A percentile compares a stretch with the other conserved stretches of the same genome.
phyloP scores from a whole-genome alignment of 441 rosid genomes.

The Populus trichocarpa region DNA sequence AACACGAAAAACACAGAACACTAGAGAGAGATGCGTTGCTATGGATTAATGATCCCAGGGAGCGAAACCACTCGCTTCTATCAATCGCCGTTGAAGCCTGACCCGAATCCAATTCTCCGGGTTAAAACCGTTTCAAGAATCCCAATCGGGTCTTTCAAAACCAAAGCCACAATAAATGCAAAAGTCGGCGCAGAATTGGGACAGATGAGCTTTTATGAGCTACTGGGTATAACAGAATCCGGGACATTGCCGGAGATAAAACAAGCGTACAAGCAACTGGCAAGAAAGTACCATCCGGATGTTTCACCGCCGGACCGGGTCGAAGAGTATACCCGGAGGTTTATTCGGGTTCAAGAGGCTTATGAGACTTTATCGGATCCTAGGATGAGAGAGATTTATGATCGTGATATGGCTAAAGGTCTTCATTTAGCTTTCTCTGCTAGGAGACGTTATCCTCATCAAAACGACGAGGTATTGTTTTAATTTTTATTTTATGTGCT shows the following conservation, averaged over 20 bases:
- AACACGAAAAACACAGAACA: neutral
- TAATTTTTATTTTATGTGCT: neutral
- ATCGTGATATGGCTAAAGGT: conserved; percentile 62
- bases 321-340: conserved; percentile 65
- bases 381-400: conserved; percentile 57
- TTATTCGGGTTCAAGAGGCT: conserved; percentile 89
- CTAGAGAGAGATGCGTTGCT: conserved; percentile 32
- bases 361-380: conserved; percentile 93
- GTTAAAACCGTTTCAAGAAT: conserved; percentile 25
- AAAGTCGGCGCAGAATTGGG: conserved; percentile 18
- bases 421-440: conserved; percentile 71
- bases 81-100: conserved; percentile 5
- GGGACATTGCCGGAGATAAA: conserved; percentile 63
- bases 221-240: conserved; percentile 68
- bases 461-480: conserved; percentile 45
- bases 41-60: conserved; percentile 41
- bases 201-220: conserved; percentile 62
- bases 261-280: conserved; percentile 89
- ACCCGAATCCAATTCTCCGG: conserved; percentile 25
- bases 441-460: conserved; percentile 40
- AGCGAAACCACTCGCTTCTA: conserved; percentile 42
- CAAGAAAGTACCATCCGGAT: conserved; percentile 86
- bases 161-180: conserved; percentile 38
- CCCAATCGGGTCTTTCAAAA: conserved; percentile 35
- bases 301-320: conserved; percentile 84